These are phyloP conservation scores for Primulina tabacum DNA, from an alignment of 257 asterid species.

Conservation along the genomic window DNA sequence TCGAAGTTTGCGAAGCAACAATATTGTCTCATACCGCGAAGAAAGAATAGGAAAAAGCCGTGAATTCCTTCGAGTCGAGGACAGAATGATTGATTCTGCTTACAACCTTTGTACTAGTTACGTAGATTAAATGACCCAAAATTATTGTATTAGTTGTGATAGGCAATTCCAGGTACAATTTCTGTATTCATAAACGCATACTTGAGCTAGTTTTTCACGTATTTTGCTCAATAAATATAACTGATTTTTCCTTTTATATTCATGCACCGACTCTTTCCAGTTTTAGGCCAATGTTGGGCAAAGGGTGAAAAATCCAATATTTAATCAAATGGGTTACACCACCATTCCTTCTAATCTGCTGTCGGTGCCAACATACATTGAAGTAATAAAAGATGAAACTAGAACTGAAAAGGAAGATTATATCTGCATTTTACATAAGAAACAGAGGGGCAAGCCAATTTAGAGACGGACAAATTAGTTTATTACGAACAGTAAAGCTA, in stretches of 20 bases:
- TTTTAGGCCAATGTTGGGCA: not conserved
- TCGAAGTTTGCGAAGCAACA: not conserved
- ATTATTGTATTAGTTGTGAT: slow-evolving; percentile 16
- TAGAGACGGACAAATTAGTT: not conserved
- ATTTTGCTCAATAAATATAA: not conserved
- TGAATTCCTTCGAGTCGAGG: not conserved
- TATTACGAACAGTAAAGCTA: not conserved
- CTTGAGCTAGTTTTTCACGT: not conserved
- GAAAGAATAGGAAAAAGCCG: slow-evolving; percentile 4
- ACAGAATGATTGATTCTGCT: not conserved
- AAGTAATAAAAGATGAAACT: not conserved
- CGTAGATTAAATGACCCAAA: slow-evolving; percentile 6
- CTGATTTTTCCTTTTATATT: not conserved
- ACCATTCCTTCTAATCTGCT: no score
- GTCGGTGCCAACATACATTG: not conserved
- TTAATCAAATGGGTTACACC: no score
- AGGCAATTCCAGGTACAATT: not conserved
- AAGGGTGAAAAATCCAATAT: not conserved
- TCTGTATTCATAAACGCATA: not conserved
- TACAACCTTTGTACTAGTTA: not conserved
- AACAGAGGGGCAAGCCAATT: not conserved
- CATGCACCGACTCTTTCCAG: not conserved
- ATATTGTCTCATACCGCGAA: not conserved
- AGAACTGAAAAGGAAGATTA: not conserved
- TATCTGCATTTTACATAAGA: not conserved